A percentile compares a stretch with the other conserved stretches of the same genome.
These are phyloP conservation scores for Fusarium continuum DNA, from an alignment of 2,329 filamentous ascomycete genomes.

Conservation along the genomic window DNA sequence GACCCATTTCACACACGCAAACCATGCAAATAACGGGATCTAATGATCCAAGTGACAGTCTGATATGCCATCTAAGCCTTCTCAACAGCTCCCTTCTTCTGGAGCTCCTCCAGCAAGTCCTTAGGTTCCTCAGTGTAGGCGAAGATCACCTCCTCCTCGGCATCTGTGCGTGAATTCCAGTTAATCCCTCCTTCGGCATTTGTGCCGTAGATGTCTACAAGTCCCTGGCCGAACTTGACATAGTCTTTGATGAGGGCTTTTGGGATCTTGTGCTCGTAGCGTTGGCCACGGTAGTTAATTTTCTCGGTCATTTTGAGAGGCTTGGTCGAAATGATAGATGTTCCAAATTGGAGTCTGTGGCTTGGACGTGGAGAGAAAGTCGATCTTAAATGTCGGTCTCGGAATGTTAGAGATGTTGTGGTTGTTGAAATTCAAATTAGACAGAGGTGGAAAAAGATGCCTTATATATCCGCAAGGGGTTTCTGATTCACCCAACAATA, in stretches of 20 bases:
- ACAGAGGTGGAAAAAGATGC: neutral
- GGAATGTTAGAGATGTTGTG: neutral
- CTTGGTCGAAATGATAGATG: no score
- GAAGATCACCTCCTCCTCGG: neutral
- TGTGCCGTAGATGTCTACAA: neutral
- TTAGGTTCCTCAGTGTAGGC: neutral
- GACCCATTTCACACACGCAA: no score
- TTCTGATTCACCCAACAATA: neutral
- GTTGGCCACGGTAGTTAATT: neutral
- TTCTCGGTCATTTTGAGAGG: neutral
- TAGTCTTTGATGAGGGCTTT: neutral
- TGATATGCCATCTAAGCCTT: neutral
- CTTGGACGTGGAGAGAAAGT: no score
- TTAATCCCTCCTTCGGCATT: no score
- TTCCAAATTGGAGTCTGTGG: no score
- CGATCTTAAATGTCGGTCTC: neutral
- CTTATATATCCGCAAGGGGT: neutral
- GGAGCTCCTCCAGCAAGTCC: constrained; percentile 1
- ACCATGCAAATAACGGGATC: no score
- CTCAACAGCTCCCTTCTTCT: neutral
- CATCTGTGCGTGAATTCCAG: no score
- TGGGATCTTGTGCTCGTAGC: neutral
- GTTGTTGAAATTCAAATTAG: neutral
- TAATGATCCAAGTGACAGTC: no score
- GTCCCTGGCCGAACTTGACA: neutral